Evolutionary conservation across 108 stramenopile genomes (phyloP).

Genomic region (Asterionellopsis glacialis): DNA sequence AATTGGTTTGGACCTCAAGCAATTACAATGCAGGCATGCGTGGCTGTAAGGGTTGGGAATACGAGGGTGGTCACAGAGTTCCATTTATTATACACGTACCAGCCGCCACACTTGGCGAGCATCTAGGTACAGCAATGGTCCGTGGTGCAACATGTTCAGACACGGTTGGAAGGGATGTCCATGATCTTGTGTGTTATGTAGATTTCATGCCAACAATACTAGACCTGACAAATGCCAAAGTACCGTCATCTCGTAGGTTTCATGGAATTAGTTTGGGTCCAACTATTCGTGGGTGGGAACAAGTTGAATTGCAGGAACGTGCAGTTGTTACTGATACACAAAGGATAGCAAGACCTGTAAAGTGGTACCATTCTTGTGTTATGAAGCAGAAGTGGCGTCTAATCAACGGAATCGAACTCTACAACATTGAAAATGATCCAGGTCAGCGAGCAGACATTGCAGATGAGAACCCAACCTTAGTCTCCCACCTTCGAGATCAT

Average conservation of each 20-base stretch:
- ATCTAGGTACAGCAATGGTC: slow-evolving; percentile 3
- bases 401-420: slow-evolving; percentile 5
- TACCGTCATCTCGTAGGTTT: not conserved
- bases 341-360: slow-evolving; percentile 5
- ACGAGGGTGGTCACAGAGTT: slow-evolving; percentile 12
- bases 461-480: not conserved
- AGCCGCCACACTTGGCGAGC: not conserved
- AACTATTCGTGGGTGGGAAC: slow-evolving; percentile 1
- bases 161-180: not conserved
- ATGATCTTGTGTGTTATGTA: not conserved
- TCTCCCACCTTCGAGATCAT: not conserved
- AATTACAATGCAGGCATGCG: slow-evolving; percentile 3
- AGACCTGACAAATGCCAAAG: not conserved
- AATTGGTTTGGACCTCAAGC: too few relatives aligned
- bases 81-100: slow-evolving; percentile 10
- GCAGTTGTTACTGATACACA: not conserved
- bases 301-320: not conserved
- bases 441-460: slow-evolving; percentile 1
- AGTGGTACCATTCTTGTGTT: not conserved
- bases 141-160: not conserved
- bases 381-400: too few relatives aligned
- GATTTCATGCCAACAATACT: not conserved
- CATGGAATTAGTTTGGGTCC: not conserved
- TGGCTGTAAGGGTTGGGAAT: slow-evolving; percentile 5
- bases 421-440: slow-evolving; percentile 13